Conservation (phyloP, 73 alveolate genomes). For the Paramecium sexaurelia region DNA sequence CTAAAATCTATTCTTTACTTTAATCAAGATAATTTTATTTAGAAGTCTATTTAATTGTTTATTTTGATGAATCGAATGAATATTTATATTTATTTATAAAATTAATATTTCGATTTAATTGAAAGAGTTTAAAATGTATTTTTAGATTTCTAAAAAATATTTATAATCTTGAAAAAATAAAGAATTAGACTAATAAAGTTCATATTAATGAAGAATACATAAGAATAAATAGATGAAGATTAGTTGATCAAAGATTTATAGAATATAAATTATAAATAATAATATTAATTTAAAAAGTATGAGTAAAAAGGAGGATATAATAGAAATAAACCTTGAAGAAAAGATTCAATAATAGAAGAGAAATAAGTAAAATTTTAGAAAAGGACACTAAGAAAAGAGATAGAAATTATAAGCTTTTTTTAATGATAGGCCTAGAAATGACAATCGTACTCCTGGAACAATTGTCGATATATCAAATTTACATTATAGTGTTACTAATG, state of each 20-base stretch:
- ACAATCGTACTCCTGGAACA: not conserved
- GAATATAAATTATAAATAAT: not conserved
- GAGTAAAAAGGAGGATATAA: not conserved
- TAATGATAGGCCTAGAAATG: not conserved
- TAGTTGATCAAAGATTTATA: not conserved
- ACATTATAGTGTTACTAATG: slow-evolving; percentile 45
- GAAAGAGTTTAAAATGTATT: too few species aligned
- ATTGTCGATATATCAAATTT: slow-evolving; percentile 22
- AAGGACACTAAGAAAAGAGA: not conserved
- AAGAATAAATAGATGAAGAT: not conserved
- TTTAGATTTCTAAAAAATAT: too few species aligned
- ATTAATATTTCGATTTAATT: too few species aligned
- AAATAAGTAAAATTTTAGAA: not conserved
- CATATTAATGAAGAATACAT: too few species aligned
- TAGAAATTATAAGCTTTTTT: not conserved
- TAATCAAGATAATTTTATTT: not conserved
- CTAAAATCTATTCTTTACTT: not conserved
- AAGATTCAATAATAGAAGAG: not conserved
- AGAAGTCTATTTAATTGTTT: not conserved
- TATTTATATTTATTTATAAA: too few species aligned
- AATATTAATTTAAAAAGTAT: not conserved
- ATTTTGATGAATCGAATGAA: not conserved
- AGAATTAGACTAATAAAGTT: too few species aligned
- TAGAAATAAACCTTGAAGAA: not conserved
- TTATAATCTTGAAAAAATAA: too few species aligned